Evolutionary conservation across 805 yeast species (phyloP), one percentile per base, ranked within the genome.

Genomic region (Lachancea lanzarotensis): DNA sequence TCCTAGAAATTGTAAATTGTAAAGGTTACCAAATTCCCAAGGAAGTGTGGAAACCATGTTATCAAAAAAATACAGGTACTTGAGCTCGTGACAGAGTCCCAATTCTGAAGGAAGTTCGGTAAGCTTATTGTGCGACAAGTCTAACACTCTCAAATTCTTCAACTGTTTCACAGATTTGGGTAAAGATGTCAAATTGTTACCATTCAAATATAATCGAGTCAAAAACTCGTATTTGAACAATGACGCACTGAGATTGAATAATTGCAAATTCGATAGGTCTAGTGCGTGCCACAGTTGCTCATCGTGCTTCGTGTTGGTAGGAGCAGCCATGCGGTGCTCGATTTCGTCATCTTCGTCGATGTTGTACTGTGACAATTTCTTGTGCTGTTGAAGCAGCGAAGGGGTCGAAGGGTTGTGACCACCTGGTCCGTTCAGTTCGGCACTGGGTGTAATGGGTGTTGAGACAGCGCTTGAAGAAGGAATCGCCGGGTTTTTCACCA

Each of bases 261-360:
- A 71, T 29, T 91, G 86, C 65, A 93, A 95, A 48, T 96, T 96
- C 52, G 95, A 81, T 52, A 91, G 71, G 68, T 93, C 99, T 52
- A 93, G 70, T 5, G 90, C 91, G 43, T 95, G 84, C 99, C 99
- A 93, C 59, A 85, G 75, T 67, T 90, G 97, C 48, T 81, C 82
- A 31, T 84, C 79, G 49, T 53, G 56, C 38, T 63, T 55, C 18
- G 55, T 42, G 39, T 51, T 50, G 36, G 48, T 47, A 26, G 54
- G 55, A 16, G 53, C 54, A 31, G 47, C 37, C 49, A 53, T 48
- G 35, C 55, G 52, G 40, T 53, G 53, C 39, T 56, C 65, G 39
- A 45, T 58, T 58, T 81, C 83, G 55, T 82, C 86, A 51, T 81
- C 85, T 48, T 73, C 76, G 43, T 69, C 71, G 20, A 63, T 63